Evolutionary conservation across 2,329 filamentous ascomycete genomes (phyloP), one percentile per base, ranked within the genome.

Genomic region (Ilyonectria sp.): DNA sequence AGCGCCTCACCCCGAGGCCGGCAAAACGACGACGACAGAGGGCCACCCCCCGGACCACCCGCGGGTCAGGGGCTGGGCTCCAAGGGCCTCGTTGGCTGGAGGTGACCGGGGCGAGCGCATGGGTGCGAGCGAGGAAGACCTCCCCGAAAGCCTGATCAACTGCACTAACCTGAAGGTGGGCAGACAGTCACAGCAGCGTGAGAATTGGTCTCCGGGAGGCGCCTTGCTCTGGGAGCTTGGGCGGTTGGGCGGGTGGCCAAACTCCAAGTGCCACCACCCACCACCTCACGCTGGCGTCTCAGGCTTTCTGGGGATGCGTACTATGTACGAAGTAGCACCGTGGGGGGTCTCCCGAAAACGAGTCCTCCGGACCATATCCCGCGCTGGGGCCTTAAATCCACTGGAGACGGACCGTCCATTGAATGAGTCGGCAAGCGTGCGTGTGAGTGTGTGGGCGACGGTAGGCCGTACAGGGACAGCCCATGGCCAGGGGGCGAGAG

Each of bases 391-490:
- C 33, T 55, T 44, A 29, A 49, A 31, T 46, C 67, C 52, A 47
- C 68, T 54, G 68, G 50, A 56, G 64, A 37, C 58, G 57, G 60
- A 50, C 70, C 62, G 59, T 58, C 64, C 72, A 70, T 58, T 70
- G 60, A 57, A 70, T 62, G 61, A 65, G 49, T 23, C 31, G 60
- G 54, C 65, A 56, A 66, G 69, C 62, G 71, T 61, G 65, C 72
- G 71, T 71, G 68, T 65, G 73, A 73, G 57, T 21, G 53, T 50
- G 60, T 65, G 70, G 63, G 62, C 31, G 66, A 72, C 63, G 66
- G 73, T 67, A 60, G 65, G 62, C 53, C 66, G 67, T 67, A 66
- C 65, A 35, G 53, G 46, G 73, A 75, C 71, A 73, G 70, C 63
- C 72, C 71, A 75, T 68, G 71, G 57, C 60, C 15, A n/a, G 55